These are phyloP conservation scores for Claviceps citrina DNA, from an alignment of 2,329 filamentous ascomycete species.

Conservation along the genomic window DNA sequence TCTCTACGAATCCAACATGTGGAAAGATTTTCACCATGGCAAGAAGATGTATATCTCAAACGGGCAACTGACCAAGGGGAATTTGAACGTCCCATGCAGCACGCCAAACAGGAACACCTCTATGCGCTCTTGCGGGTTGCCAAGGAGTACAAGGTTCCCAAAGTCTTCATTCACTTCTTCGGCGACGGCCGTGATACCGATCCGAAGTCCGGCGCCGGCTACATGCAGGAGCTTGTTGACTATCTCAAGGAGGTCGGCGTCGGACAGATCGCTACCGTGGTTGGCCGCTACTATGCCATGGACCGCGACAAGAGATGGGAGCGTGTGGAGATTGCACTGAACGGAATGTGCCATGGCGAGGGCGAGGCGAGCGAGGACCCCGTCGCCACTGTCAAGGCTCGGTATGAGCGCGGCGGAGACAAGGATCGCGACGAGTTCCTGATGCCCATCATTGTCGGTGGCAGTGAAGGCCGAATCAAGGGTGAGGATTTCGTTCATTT, in stretches of 20 bases:
- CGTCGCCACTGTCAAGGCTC: conserved; percentile 70
- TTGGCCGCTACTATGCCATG: conserved; percentile 97
- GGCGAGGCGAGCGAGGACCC: conserved; percentile 76
- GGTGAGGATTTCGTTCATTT: conserved; percentile 31
- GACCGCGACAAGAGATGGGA: conserved; percentile 99
- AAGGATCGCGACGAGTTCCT: conserved; percentile 91
- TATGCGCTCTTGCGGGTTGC: conserved; percentile 77
- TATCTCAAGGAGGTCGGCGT: conserved; percentile 69
- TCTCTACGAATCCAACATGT: conserved; percentile 8
- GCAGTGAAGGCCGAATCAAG: conserved; percentile 71
- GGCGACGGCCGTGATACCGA: conserved; percentile 96
- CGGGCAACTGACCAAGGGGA: too few species aligned
- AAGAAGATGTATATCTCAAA: too few species aligned
- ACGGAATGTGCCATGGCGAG: conserved; percentile 72
- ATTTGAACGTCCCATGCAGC: conserved; percentile 28
- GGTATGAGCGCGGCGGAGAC: conserved; percentile 56
- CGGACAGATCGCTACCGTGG: conserved; percentile 80
- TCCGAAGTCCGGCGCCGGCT: conserved; percentile 78
- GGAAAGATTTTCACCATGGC: too few species aligned
- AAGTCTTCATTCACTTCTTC: conserved; percentile 98
- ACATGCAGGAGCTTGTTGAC: conserved; percentile 74
- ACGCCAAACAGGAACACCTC: conserved; percentile 89
- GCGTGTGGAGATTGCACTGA: conserved; percentile 74
- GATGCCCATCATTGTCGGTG: conserved; percentile 90
- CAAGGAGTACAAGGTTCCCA: conserved; percentile 70